Base-by-base conservation (phyloP, 2,329 filamentous ascomycete species). In the Zarea fungicola region DNA sequence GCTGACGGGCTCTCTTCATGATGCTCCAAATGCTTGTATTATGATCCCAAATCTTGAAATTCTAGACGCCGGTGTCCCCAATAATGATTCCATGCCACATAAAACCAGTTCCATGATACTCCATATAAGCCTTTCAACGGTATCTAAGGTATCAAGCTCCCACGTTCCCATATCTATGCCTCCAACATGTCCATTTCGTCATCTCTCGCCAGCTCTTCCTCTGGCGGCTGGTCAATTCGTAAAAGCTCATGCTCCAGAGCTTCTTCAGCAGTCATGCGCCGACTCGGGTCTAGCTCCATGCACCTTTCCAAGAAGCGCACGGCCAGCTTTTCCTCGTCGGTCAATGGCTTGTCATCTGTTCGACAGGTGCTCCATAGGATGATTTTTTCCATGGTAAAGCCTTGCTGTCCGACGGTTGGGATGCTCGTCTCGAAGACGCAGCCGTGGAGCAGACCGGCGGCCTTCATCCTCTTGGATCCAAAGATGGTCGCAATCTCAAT, bases 401-500 rank as follows among this genome's bases (percentile, higher is more conserved):
- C 93, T 36, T 83, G 80, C 56, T 87, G 83, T 36, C 88, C 89
- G 57, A 99, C 86, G 1, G 89, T 96, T 1, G 92, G 92, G 50
- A 99, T 90, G 52, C 82, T 95, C 0, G 89, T 93, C 67, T 99
- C 90, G 55, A 97, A 89, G 50, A 95, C 83, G 60, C 91, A 88
- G 2, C 93, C 93, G 62, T 99, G 93, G 43, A 96, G 74, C 16
- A 89, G 73, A 1, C 89, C 89, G 3, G 86, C 87, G 28, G 80
- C 74, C 62, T 85, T 87, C 92, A 99, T 97, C 51, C 84, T 83
- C 62, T 80, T 84, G 35, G 78, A 77, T 42, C 93, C 93, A 64
- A 97, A 96, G 52, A 99, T 95, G 51, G 89, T 95, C 29, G 91
- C 88, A 56, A 99, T 95, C 67, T 99, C 93, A 57, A 99, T 92